These are phyloP conservation scores for Podaxis sp. DNA, from an alignment of 768 basidiomycete species.

Conservation along the genomic window DNA sequence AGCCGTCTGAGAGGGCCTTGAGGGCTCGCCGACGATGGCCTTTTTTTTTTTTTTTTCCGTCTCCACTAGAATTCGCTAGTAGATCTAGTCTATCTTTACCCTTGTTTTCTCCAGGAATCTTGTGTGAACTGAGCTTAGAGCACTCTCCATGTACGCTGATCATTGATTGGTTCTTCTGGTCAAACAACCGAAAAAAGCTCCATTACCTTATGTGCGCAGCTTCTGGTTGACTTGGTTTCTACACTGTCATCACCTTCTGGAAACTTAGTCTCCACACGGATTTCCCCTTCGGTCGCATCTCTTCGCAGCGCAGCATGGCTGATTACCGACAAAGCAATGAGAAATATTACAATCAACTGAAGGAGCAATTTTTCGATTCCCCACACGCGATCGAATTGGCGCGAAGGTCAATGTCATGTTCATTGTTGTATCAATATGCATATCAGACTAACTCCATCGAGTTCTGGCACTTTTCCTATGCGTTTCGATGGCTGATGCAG, in stretches of 20 bases:
- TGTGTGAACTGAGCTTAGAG: neutral
- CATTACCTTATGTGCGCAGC: too few relatives aligned
- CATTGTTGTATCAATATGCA: neutral
- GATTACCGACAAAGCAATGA: slow-evolving; percentile 26
- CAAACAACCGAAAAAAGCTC: neutral
- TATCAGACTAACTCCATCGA: neutral
- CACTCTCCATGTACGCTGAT: neutral
- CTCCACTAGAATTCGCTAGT: neutral
- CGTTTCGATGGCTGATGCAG: neutral
- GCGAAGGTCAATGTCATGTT: slow-evolving; percentile 16
- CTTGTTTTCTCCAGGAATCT: neutral
- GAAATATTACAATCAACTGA: slow-evolving; percentile 28
- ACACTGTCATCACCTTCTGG: too few relatives aligned
- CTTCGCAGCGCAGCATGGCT: too few relatives aligned
- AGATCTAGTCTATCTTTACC: neutral
- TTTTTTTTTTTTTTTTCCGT: neutral
- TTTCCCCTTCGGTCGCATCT: too few relatives aligned
- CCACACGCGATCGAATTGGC: slow-evolving; percentile 21
- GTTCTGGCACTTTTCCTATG: neutral
- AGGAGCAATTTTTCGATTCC: slow-evolving; percentile 15
- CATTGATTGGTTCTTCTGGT: neutral
- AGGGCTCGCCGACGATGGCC: slow-evolving; percentile 4
- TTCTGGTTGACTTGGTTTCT: too few relatives aligned
- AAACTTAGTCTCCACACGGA: too few relatives aligned
- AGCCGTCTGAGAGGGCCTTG: neutral